A percentile compares a stretch with the other conserved stretches of the same genome.
These are phyloP conservation scores for Balakata baccata DNA, from an alignment of 345 rosid genomes.

Conservation along the genomic window DNA sequence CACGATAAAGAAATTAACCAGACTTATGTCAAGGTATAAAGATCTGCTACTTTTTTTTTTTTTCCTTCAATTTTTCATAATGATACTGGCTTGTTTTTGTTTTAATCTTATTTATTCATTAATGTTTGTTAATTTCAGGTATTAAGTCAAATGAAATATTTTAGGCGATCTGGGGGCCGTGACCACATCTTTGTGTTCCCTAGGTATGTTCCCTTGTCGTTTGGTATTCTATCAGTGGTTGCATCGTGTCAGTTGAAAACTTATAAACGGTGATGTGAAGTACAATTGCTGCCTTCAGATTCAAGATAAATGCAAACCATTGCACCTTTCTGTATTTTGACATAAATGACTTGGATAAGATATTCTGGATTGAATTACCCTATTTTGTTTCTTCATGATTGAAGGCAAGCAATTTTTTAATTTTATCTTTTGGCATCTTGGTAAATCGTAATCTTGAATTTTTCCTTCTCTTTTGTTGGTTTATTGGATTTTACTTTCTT, in stretches of 20 bases:
- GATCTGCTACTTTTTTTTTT: not conserved
- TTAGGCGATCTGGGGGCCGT: conserved; percentile 90
- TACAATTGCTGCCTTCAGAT: not conserved
- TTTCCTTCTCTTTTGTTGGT: not conserved
- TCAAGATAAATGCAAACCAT: not conserved
- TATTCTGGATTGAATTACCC: not conserved
- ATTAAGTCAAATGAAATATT: conserved; percentile 87
- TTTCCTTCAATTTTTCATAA: not conserved
- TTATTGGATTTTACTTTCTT: not conserved
- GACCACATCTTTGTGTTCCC: conserved; percentile 93
- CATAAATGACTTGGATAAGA: not conserved
- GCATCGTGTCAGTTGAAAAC: not conserved
- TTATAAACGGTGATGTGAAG: not conserved
- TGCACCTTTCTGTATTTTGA: not conserved
- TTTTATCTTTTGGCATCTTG: not conserved
- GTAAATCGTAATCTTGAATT: not conserved
- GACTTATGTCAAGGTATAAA: conserved; percentile 72
- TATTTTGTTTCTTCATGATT: not conserved
- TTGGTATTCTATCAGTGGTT: not conserved
- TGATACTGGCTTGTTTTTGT: not conserved
- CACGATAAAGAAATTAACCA: conserved; percentile 85
- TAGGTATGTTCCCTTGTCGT: conserved; percentile 42
- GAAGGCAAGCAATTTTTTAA: not conserved
- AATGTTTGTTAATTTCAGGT: conserved; percentile 42
- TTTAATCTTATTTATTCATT: not conserved